Evolutionary conservation across 352 stramenopile species (phyloP).

Genomic region (Globisporangium camurandrum): DNA sequence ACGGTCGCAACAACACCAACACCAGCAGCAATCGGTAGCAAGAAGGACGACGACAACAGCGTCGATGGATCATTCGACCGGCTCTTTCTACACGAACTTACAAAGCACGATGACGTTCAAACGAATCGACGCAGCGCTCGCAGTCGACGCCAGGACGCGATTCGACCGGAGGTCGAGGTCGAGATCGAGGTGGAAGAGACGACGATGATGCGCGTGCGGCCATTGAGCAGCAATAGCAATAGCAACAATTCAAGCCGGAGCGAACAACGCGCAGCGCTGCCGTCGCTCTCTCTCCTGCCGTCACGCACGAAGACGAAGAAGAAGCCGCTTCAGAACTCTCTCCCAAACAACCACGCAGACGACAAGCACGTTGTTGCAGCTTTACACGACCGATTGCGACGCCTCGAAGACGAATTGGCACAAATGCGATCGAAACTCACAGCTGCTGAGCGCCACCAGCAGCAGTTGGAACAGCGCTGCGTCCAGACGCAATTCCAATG

Average conservation of each 20-base stretch:
- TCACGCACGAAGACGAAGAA: conserved; percentile 5
- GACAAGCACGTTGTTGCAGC: not conserved
- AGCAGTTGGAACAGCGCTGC: conserved; percentile 40
- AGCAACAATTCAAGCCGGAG: conserved; percentile 1
- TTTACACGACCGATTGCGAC: not conserved
- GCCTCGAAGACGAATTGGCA: conserved; percentile 4
- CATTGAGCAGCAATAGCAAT: no score
- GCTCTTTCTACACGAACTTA: conserved; percentile 62
- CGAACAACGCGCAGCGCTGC: conserved; percentile 1
- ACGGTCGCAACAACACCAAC: not conserved
- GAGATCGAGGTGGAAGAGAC: no score
- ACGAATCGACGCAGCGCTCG: not conserved
- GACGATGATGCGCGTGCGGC: no score
- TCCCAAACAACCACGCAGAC: conserved; percentile 13
- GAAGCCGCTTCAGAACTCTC: no score
- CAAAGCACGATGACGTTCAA: conserved; percentile 32
- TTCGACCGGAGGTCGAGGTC: no score
- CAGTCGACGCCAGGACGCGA: no score
- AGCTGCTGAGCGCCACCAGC: conserved; percentile 18
- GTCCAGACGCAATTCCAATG: conserved; percentile 30
- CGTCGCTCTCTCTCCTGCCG: conserved; percentile 5
- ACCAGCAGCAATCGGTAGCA: not conserved
- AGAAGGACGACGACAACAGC: not conserved
- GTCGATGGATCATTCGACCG: conserved; percentile 29
- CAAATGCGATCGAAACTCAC: conserved; percentile 19